These are phyloP conservation scores for Ricinus communis DNA, from an alignment of 345 rosid species.

Conservation along the genomic window DNA sequence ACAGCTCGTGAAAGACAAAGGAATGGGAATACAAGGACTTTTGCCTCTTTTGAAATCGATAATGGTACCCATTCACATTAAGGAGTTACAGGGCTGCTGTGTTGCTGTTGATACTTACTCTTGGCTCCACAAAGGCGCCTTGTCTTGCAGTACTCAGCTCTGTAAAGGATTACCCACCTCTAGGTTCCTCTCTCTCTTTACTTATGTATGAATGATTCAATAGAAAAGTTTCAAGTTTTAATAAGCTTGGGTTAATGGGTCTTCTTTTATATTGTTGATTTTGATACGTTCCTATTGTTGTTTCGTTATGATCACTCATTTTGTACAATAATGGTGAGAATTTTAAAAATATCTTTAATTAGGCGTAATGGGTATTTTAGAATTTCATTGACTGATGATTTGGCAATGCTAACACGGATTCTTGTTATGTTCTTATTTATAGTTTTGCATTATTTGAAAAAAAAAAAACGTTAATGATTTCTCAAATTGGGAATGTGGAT, in stretches of 20 bases:
- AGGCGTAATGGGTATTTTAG: slow-evolving; percentile 15
- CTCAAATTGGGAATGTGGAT: not conserved
- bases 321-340: not conserved
- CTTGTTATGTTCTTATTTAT: not conserved
- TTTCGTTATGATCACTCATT: not conserved
- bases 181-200: slow-evolving; percentile 37
- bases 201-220: not conserved
- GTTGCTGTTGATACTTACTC: slow-evolving; percentile 96
- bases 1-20: not conserved
- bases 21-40: slow-evolving; percentile 82
- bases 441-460: not conserved
- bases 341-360: slow-evolving; percentile 5
- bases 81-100: slow-evolving; percentile 66
- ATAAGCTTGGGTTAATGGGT: not conserved
- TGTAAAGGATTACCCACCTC: slow-evolving; percentile 65
- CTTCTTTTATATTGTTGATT: not conserved
- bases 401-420: not conserved
- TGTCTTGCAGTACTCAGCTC: slow-evolving; percentile 68
- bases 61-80: slow-evolving; percentile 70
- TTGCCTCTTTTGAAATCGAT: slow-evolving; percentile 82
- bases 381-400: not conserved
- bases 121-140: slow-evolving; percentile 86
- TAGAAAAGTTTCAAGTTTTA: not conserved
- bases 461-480: not conserved
- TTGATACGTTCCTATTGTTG: not conserved